Evolutionary conservation across 257 asterid genomes (phyloP), one percentile per base, ranked within the genome.

Genomic region (Penstemon eatonii): DNA sequence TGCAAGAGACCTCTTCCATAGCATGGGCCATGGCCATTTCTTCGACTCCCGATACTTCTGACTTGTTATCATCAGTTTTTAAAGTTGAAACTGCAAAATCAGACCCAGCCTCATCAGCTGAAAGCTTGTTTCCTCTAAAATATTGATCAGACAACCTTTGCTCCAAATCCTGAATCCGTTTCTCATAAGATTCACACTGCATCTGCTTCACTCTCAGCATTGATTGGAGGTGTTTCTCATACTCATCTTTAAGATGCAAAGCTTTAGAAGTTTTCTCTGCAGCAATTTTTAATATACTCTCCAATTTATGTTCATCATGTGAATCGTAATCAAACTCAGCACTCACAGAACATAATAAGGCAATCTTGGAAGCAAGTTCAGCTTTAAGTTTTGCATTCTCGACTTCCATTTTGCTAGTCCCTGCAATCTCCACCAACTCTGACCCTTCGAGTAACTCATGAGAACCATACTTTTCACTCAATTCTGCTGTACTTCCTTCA

Each of bases 291-390:
- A 89, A 65, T 25, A 85, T 45, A 72, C 72, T 81, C 76, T 83
- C 97, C 10, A 87, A 57, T 71, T 87, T 80, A 70, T 75, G 72
- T 47, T 90, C 90, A 47, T 83, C 97, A 38, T 84, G 80, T 5
- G 89, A 81, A 52, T 87, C 96, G 63, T 73, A 82, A 74, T 88
- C 89, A 54, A 84, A 80, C 56, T 85, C 96, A 3, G 85, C 75
- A 59, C 84, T 67, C 58, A 87, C 76, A n/a, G 97, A 88, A 72
- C 96, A 88, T 46, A 93, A 72, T 42, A 88, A 71, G 37, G 99
- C 97, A 54, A 93, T 93, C 78, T 91, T 91, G 8, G 99, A 85
- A 82, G 99, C 97, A 70, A 93, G 99, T 73, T 90, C 97, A 66
- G 99, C 97, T 83, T 88, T 93, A 57, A 93, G 80, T 73, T 85